These are phyloP conservation scores for Euphorbia tirucalli DNA, from an alignment of 345 rosid species.

Conservation along the genomic window DNA sequence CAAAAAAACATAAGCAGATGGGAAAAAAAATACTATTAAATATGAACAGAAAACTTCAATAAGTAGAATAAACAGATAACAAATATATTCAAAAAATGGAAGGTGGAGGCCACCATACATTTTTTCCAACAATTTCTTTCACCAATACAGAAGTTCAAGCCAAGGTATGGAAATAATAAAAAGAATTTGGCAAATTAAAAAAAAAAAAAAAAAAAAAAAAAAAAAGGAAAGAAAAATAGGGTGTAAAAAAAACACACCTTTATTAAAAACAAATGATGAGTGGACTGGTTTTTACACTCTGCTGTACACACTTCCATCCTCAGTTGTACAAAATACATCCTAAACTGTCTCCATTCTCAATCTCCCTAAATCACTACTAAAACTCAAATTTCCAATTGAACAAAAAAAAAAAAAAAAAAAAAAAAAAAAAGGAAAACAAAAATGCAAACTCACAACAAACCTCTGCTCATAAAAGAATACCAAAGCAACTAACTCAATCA, in stretches of 20 bases:
- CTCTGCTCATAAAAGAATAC: slow-evolving; percentile 44
- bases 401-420: background rate
- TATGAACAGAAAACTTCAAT: too few relatives aligned
- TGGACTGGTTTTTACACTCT: slow-evolving; percentile 39
- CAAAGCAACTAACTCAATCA: slow-evolving; percentile 41
- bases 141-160: too few relatives aligned
- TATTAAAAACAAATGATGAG: slow-evolving; percentile 34
- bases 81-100: too few relatives aligned
- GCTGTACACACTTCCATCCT: slow-evolving; percentile 61
- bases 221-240: too few relatives aligned
- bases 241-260: slow-evolving; percentile 37
- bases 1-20: too few relatives aligned
- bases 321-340: slow-evolving; percentile 37
- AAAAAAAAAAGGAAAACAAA: slow-evolving; percentile 46
- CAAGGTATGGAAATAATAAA: too few relatives aligned
- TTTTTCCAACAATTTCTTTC: too few relatives aligned
- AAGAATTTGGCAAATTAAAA: too few relatives aligned
- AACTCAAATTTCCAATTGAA: slow-evolving; percentile 22
- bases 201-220: too few relatives aligned
- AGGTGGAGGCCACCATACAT: too few relatives aligned
- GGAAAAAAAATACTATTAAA: too few relatives aligned
- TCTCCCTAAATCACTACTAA: slow-evolving; percentile 29
- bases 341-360: slow-evolving; percentile 40
- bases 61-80: too few relatives aligned
- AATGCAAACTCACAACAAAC: slow-evolving; percentile 57